Evolutionary conservation across 2,329 filamentous ascomycete species (phyloP), one percentile per base, ranked within the genome.

Genomic region (Malbranchea cinnamomea): DNA sequence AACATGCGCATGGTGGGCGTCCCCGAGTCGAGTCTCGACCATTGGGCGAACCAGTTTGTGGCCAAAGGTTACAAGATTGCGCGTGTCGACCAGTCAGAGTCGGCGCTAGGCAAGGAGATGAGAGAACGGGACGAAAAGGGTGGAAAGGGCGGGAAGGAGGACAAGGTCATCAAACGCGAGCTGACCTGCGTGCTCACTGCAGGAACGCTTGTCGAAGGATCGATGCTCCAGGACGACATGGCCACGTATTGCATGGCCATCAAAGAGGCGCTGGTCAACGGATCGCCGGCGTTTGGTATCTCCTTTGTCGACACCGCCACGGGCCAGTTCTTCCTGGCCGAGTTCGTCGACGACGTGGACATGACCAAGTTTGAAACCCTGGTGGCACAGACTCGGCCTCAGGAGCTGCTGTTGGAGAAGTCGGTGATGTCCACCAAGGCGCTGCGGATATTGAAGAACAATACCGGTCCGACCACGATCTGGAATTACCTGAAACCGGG

Each of bases 1-100:
- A 98, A 98, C 52, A 98, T 98, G 89, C 80, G 87, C 41, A 98
- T 98, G 89, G 89, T 95, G 2, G 89, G 89, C 37, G 89, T 98
- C 0, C 89, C 89, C 0, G 89, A 98, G 53, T 80, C 83, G 48
- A 93, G 84, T 8, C 63, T 98, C n/a, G 82, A 89, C 46, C 76
- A 89, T 52, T 98, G 89, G 89, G 84, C 89, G 33, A 93, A 91
- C 46, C 89, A 98, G 47, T 98, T 98, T 45, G 85, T 98, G 23
- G 89, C 87, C 35, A 95, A 95, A 53, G 89, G 91, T 19, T 93
- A 75, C 70, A 98, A 98, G 56, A 91, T 98, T 31, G 89, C 89
- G 5, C 70, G 87, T 11, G 89, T 98, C 14, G 89, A 95, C 51
- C 89, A 98, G 52, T 85, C 85, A 66, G 89, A 98, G 58, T 92